These are phyloP conservation scores for Cenchrus americanus DNA, from an alignment of 176 grass and related monocot species.

Conservation along the genomic window DNA sequence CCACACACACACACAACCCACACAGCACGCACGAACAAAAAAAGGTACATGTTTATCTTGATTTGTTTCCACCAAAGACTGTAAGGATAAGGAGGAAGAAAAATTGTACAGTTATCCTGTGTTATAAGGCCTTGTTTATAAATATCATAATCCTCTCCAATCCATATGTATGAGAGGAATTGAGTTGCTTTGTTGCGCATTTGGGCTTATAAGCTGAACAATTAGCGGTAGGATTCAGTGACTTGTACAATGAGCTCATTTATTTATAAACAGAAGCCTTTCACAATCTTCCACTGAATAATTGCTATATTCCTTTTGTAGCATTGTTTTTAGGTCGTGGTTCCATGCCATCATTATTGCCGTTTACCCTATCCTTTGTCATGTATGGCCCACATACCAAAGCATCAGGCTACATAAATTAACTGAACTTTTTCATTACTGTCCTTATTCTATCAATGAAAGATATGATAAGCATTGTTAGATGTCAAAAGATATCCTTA, in stretches of 20 bases:
- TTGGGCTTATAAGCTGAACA: neutral
- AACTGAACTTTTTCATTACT: neutral
- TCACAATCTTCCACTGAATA: neutral
- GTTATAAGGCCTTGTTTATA: too few relatives aligned
- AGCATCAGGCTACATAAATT: neutral
- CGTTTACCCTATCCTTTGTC: neutral
- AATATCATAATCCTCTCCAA: too few relatives aligned
- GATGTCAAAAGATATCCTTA: neutral
- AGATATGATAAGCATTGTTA: neutral
- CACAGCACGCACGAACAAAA: neutral
- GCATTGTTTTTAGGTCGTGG: neutral
- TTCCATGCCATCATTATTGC: neutral
- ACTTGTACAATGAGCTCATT: neutral
- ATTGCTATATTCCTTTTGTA: neutral
- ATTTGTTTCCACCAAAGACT: neutral
- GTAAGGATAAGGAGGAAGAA: neutral
- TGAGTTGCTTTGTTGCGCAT: neutral
- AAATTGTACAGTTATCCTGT: neutral
- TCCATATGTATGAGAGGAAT: too few relatives aligned
- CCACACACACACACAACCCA: too few relatives aligned
- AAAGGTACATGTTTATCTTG: neutral
- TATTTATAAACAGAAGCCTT: slow-evolving; percentile 9
- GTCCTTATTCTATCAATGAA: neutral
- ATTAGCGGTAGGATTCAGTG: neutral
- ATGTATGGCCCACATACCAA: neutral